Percentiles rank a stretch among this genome's conserved stretches.
phyloP scores from a whole-genome alignment of 306 rosid genomes.

The Gleditsia sinensis region DNA sequence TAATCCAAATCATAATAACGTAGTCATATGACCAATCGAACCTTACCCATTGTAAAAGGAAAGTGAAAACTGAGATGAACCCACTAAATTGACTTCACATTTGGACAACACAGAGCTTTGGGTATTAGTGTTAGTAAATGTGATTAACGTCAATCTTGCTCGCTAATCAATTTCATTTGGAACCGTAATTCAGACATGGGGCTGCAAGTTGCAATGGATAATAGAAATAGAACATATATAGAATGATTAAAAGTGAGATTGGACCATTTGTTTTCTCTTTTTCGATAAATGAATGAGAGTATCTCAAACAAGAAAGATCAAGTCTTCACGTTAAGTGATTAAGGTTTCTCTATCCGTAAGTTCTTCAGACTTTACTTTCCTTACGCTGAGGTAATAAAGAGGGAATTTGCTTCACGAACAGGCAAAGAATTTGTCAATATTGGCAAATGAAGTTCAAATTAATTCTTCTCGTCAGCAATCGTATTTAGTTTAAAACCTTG shows the following conservation, averaged over 20 bases:
- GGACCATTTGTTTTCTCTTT: background rate
- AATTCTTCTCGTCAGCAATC: slow-evolving; percentile 5
- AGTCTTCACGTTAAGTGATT: background rate
- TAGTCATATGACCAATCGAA: slow-evolving; percentile 30
- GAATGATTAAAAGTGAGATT: background rate
- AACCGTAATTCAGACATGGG: background rate
- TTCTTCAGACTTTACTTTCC: background rate
- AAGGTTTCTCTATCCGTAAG: slow-evolving; percentile 11
- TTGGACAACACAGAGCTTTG: background rate
- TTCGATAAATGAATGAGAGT: background rate
- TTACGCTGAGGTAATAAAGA: background rate
- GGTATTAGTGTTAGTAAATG: background rate
- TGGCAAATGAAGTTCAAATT: slow-evolving; percentile 15
- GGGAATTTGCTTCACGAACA: background rate
- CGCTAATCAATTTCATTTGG: background rate
- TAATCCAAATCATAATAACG: slow-evolving; percentile 36
- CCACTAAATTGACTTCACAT: slow-evolving; percentile 13
- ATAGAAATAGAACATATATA: background rate
- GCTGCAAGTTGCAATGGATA: background rate
- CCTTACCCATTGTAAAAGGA: slow-evolving; percentile 36
- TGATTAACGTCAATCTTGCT: background rate
- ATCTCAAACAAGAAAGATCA: slow-evolving; percentile 12
- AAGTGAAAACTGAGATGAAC: slow-evolving; percentile 21
- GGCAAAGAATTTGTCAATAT: background rate
- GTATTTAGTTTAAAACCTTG: slow-evolving; percentile 9